Evolutionary conservation across 164 flowering plant species (phyloP).

Genomic region (Kalanchoe fedtschenkoi): DNA sequence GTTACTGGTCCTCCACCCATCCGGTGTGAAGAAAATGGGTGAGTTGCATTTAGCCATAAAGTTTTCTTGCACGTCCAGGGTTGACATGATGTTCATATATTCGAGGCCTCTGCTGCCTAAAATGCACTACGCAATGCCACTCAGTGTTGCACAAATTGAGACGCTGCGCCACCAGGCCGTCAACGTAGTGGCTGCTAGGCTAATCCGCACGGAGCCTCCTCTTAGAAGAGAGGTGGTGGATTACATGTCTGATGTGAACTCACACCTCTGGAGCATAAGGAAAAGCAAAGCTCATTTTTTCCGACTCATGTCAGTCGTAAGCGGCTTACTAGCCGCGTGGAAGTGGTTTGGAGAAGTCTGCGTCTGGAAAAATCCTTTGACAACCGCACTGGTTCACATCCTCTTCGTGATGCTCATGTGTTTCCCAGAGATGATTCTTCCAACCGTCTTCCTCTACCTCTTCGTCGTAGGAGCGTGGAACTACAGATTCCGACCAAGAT

Average conservation of each 20-base stretch:
- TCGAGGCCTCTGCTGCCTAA: conserved; percentile 42
- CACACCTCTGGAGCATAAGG: conserved; percentile 71
- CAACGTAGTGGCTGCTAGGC: conserved; percentile 38
- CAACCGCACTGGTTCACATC: conserved; percentile 38
- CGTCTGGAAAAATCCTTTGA: conserved; percentile 43
- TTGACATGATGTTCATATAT: conserved; percentile 33
- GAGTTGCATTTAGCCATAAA: conserved; percentile 54
- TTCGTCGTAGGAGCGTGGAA: conserved; percentile 48
- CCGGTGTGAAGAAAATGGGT: conserved; percentile 64
- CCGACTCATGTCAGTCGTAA: conserved; percentile 32
- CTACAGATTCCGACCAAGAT: conserved; percentile 24
- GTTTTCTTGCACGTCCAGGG: conserved; percentile 33
- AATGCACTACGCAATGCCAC: conserved; percentile 51
- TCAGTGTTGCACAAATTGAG: conserved; percentile 34
- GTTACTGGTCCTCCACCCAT: conserved; percentile 42
- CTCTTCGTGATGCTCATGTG: conserved; percentile 41
- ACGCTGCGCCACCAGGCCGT: conserved; percentile 43
- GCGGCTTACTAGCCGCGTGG: conserved; percentile 27
- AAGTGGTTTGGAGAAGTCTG: conserved; percentile 56
- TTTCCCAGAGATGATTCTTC: conserved; percentile 46
- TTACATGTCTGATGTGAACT: conserved; percentile 46
- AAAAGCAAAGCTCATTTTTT: conserved; percentile 57
- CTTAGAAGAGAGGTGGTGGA: conserved; percentile 48
- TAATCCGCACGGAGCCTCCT: conserved; percentile 64
- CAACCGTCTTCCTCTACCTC: conserved; percentile 54